These are phyloP conservation scores for Pyricularia sp. DNA, from an alignment of 2,329 filamentous ascomycete genomes.

Conservation along the genomic window DNA sequence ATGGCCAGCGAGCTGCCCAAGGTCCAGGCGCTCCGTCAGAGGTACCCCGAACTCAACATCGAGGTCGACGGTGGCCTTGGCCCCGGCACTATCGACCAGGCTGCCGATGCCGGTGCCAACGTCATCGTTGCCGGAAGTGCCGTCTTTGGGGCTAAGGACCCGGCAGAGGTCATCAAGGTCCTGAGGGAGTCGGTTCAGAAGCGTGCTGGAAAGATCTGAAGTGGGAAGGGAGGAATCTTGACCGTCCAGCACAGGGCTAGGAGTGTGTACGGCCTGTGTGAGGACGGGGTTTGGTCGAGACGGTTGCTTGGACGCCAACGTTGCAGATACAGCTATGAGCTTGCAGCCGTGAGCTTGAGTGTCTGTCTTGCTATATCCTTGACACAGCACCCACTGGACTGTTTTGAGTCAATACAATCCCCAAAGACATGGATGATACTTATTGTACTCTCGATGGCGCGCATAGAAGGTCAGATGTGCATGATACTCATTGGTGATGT, in stretches of 20 bases:
- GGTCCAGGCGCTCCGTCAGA: conserved; percentile 70
- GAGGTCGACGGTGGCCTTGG: conserved; percentile 90
- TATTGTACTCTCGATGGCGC: neutral
- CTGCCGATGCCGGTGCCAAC: conserved; percentile 91
- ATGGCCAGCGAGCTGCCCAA: conserved; percentile 95
- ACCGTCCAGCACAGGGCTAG: neutral
- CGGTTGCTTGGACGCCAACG: neutral
- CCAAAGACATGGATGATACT: neutral
- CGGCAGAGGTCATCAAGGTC: conserved; percentile 74
- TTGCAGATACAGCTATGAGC: neutral
- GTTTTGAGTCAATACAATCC: neutral
- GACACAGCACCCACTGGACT: neutral
- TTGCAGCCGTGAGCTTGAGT: neutral
- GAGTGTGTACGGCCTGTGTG: neutral
- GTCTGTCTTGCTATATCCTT: neutral
- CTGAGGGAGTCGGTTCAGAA: conserved; percentile 72
- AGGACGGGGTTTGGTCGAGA: neutral
- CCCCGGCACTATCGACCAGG: conserved; percentile 81
- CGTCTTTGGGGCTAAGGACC: conserved; percentile 87
- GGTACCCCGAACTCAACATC: conserved; percentile 89
- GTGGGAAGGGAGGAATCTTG: neutral
- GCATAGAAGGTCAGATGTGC: neutral
- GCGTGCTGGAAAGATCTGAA: conserved; percentile 29
- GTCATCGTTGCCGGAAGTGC: conserved; percentile 96
- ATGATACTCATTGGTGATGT: neutral